phyloP scores from a whole-genome alignment of 169 alveolate genomes.

The Neospora caninum region DNA sequence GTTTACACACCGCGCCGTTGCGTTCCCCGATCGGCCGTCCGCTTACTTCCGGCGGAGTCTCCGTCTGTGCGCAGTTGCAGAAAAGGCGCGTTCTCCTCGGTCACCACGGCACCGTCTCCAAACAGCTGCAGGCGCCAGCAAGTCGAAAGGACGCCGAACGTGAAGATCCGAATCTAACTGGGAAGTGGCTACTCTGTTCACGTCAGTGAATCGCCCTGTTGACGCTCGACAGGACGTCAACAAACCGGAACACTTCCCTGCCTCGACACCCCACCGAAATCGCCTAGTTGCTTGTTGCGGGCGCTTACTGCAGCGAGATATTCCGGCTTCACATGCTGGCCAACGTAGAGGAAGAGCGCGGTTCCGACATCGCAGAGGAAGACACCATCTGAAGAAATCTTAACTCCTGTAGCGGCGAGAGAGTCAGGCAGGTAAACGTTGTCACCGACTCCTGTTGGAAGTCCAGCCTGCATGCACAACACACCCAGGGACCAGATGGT shows the following conservation, averaged over 20 bases:
- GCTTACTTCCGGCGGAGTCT: slow-evolving; percentile 17
- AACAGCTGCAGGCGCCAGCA: slow-evolving; percentile 22
- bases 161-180: background rate
- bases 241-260: too few species aligned
- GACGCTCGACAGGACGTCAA: too few species aligned
- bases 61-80: slow-evolving; percentile 30
- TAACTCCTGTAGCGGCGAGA: slow-evolving; percentile 77
- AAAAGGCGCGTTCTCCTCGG: background rate
- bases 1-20: too few species aligned
- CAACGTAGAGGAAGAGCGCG: slow-evolving; percentile 79
- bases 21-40: too few species aligned
- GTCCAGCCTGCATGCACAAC: slow-evolving; percentile 55
- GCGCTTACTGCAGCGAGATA: slow-evolving; percentile 49
- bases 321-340: slow-evolving; percentile 75
- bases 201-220: too few species aligned
- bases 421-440: slow-evolving; percentile 63
- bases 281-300: background rate
- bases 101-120: slow-evolving; percentile 21
- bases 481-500: too few species aligned
- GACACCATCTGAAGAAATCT: slow-evolving; percentile 82
- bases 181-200: background rate
- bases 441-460: slow-evolving; percentile 54
- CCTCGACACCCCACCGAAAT: too few species aligned
- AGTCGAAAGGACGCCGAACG: background rate
- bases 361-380: slow-evolving; percentile 82